These are phyloP conservation scores for Fusarium sublunatum DNA, from an alignment of 2,329 filamentous ascomycete genomes.

Conservation along the genomic window DNA sequence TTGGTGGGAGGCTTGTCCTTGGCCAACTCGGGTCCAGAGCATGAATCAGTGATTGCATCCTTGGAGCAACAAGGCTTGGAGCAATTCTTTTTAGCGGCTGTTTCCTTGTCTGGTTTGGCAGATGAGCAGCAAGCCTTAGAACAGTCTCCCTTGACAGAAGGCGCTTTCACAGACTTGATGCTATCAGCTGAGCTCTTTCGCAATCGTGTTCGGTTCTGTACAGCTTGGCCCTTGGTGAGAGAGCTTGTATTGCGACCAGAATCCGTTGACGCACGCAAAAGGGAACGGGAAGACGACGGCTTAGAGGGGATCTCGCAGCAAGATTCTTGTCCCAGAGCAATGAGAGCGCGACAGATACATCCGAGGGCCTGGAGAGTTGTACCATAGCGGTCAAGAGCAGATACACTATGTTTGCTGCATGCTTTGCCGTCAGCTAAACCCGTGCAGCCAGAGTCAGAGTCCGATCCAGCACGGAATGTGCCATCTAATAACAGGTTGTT, in stretches of 20 bases:
- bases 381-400: conserved; percentile 54
- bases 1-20: not conserved
- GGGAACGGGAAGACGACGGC: conserved; percentile 28
- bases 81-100: not conserved
- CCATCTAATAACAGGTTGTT: not conserved
- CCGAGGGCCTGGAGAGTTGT: conserved; percentile 60
- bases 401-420: conserved; percentile 53
- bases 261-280: conserved; percentile 40
- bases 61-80: conserved; percentile 4
- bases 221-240: conserved; percentile 20
- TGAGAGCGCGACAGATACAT: conserved; percentile 64
- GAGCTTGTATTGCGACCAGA: conserved; percentile 42
- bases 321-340: conserved; percentile 63
- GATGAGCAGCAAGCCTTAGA: conserved; percentile 31
- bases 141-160: conserved; percentile 13
- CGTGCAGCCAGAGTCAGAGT: conserved; percentile 19
- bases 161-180: conserved; percentile 5
- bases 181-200: conserved; percentile 30
- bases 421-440: conserved; percentile 44
- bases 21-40: too few relatives aligned
- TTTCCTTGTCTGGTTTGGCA: conserved; percentile 2
- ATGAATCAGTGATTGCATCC: not conserved
- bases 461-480: not conserved
- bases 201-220: conserved; percentile 18
- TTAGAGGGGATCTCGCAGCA: conserved; percentile 56